These are phyloP conservation scores for Vitis hybrid DNA, from an alignment of 177 flowering plant genomes.

Conservation along the genomic window DNA sequence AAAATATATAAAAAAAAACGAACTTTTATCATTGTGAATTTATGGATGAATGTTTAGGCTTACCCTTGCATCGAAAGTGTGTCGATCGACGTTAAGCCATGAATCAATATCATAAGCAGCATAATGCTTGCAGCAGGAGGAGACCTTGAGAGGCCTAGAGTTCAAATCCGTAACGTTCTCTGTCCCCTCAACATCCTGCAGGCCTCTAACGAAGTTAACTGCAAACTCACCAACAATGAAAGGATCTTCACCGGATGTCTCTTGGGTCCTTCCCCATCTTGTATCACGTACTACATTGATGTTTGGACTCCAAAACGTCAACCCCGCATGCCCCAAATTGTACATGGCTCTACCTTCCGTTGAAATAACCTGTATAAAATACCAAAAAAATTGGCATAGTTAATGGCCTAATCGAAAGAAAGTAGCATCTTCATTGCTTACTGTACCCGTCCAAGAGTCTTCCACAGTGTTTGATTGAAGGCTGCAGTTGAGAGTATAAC, in stretches of 20 bases:
- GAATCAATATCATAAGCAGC: slow-evolving; percentile 45
- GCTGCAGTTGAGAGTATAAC: slow-evolving; percentile 31
- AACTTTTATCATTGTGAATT: too few species aligned
- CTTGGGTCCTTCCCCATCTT: slow-evolving; percentile 37
- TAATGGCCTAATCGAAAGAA: too few species aligned
- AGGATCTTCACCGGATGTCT: slow-evolving; percentile 51
- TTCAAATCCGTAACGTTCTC: slow-evolving; percentile 15
- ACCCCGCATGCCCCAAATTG: slow-evolving; percentile 16
- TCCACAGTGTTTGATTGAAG: slow-evolving; percentile 30
- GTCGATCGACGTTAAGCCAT: slow-evolving; percentile 30
- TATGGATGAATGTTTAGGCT: too few species aligned
- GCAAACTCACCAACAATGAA: slow-evolving; percentile 8
- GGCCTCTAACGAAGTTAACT: slow-evolving; percentile 34
- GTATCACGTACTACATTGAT: slow-evolving; percentile 41
- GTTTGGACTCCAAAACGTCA: slow-evolving; percentile 11
- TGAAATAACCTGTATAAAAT: too few species aligned
- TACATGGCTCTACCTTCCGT: not conserved
- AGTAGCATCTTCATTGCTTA: too few species aligned
- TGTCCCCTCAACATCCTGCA: slow-evolving; percentile 33
- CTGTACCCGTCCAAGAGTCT: slow-evolving; percentile 24
- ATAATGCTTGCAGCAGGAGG: slow-evolving; percentile 42
- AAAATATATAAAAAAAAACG: too few species aligned
- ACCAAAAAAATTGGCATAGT: too few species aligned
- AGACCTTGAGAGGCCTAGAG: slow-evolving; percentile 30
- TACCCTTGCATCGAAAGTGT: slow-evolving; percentile 43